Evolutionary conservation across 768 basidiomycete species (phyloP), one percentile per base, ranked within the genome.

Genomic region (Gautieria morchelliformis): DNA sequence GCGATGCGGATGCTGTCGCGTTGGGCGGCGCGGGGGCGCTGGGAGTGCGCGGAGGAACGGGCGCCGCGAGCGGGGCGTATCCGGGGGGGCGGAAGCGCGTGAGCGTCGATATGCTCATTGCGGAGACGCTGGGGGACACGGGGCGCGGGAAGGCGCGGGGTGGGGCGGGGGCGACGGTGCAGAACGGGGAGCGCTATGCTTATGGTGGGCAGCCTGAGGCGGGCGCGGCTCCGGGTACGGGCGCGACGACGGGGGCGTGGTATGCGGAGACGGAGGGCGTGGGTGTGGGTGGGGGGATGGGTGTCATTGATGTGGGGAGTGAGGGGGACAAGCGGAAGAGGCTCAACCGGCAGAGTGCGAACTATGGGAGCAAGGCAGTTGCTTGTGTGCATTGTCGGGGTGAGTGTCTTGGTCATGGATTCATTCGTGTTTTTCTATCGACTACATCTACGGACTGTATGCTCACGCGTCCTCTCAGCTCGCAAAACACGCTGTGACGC

Each of bases 401-500:
- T 90, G 65, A 56, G 82, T 73, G 51, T 40, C 35, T 35, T 9
- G 37, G 55, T 40, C 52, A 22, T 52, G 30, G 27, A 17, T 49
- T 49, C 37, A 49, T 22, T 57, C 37, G 22, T 57, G 15, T 53
- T 46, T 12, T 40, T 24, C 22, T 12, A 12, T n/a, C 27, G 39
- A 20, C 5, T 27, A 27, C 45, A 27, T 20, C 39, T 19, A 41
- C 9, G 5, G 27, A 27, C 5, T 27, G 27, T 14, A 33, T 30
- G 19, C 24, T 49, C 32, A 30, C 40, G 51, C 46, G 51, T 58
- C 52, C 27, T 32, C 62, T 15, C 60, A 90, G 89, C 89, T 37
- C 89, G 89, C 59, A 92, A 92, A 74, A 92, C 89, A 19, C 85
- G 89, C 67, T 92, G 89, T 63, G 89, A 92, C 68, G 89, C 89